Conservation (phyloP, 768 basidiomycete species). For the Kwoniella botswanensis region DNA sequence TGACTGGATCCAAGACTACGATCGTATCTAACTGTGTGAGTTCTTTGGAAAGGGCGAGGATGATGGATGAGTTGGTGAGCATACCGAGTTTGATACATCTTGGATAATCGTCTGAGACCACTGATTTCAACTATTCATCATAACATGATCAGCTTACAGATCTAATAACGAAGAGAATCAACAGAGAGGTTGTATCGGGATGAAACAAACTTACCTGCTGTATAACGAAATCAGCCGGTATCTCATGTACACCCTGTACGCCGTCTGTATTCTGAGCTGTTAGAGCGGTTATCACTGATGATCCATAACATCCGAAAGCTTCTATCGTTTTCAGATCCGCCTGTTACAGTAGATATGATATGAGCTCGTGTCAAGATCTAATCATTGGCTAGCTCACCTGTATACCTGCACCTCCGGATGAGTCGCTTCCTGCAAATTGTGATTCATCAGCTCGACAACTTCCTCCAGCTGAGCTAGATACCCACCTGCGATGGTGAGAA, state of each 20-base stretch:
- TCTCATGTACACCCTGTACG: slow-evolving; percentile 73
- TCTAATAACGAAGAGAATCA: background rate
- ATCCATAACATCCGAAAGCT: slow-evolving; percentile 76
- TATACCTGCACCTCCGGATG: slow-evolving; percentile 85
- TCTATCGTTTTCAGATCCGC: slow-evolving; percentile 87
- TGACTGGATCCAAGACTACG: slow-evolving; percentile 86
- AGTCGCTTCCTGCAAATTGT: slow-evolving; percentile 66
- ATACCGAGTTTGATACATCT: slow-evolving; percentile 87
- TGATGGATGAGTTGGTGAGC: slow-evolving; percentile 70
- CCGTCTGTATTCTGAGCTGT: slow-evolving; percentile 89
- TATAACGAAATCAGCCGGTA: slow-evolving; percentile 72
- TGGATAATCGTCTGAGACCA: slow-evolving; percentile 74
- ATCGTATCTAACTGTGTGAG: slow-evolving; percentile 66
- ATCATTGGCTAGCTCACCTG: slow-evolving; percentile 65
- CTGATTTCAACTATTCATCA: slow-evolving; percentile 66
- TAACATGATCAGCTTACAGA: background rate
- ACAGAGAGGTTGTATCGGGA: background rate
- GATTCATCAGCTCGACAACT: background rate
- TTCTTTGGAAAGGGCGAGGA: slow-evolving; percentile 63
- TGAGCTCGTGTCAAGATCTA: background rate
- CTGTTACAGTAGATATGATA: slow-evolving; percentile 58
- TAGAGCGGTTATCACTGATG: slow-evolving; percentile 80
- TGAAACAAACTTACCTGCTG: slow-evolving; percentile 67
- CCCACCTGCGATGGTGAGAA: slow-evolving; percentile 56
- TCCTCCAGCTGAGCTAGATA: background rate